Evolutionary conservation across 495 filamentous ascomycete genomes (phyloP), one percentile per base, ranked within the genome.

Genomic region (Hypoxylon perforatum): DNA sequence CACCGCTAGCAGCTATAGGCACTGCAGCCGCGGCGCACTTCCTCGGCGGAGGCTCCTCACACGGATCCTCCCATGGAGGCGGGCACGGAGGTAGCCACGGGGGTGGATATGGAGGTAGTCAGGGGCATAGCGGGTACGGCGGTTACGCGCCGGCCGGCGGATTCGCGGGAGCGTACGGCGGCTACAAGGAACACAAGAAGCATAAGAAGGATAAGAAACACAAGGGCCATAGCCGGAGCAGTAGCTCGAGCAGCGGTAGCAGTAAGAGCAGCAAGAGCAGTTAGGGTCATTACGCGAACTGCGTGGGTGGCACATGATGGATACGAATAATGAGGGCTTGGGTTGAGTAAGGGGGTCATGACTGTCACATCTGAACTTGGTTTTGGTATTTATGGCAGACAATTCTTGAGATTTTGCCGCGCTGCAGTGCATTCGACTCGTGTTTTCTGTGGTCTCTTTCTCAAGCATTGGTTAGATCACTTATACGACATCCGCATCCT

Each of bases 171-270:
- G 69, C 63, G 1, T 72, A 70, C 21, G 66, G 46, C 5, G 63
- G 67, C 1, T 30, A 59, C 30, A 65, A 63, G 62, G 22, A 41
- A 36, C 6, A 15, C 18, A 74, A 74, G 53, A 71, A 71, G 55
- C 58, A 75, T 28, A 74, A 74, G 66, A 73, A 74, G 41, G 44
- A 70, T 2, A 74, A 74, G 69, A 68, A 66, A 18, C 62, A 73
- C 41, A 72, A 65, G 30, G 56, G 63, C 18, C 65, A 67, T 22
- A 72, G 63, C 15, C 63, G 67, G 30, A 64, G 53, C 17, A 73
- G 67, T 45, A 67, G 67, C 30, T 63, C 61, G 11, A 75, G 72
- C 30, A 62, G 53, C 12, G 50, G 44, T 28, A 73, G 66, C 52
- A 73, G 69, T 21, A 67, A 61, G 38, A 60, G 67, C 21, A 71